These are phyloP conservation scores for Silene conica DNA, from an alignment of 148 eudicot genomes.

Conservation along the genomic window DNA sequence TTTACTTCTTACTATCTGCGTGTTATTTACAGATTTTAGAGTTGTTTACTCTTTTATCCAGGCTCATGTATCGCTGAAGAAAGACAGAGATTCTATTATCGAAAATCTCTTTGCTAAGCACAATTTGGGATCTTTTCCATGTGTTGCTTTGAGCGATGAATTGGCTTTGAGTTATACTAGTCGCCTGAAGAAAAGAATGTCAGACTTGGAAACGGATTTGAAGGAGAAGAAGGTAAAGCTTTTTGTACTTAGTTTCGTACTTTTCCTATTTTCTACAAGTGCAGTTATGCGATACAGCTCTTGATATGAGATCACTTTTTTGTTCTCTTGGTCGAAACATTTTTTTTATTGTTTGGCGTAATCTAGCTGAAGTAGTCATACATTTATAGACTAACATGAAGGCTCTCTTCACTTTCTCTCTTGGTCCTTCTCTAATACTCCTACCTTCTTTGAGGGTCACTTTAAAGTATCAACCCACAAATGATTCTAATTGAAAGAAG, in stretches of 20 bases:
- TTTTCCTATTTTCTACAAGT: constrained; percentile 6
- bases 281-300: neutral
- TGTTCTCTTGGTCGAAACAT: neutral
- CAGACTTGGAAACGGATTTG: constrained; percentile 58
- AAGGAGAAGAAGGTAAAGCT: constrained; percentile 63
- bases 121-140: constrained; percentile 64
- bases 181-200: constrained; percentile 49
- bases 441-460: neutral
- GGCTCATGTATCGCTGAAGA: constrained; percentile 56
- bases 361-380: neutral
- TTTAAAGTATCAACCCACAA: neutral
- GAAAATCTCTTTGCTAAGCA: constrained; percentile 50
- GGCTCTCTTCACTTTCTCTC: neutral
- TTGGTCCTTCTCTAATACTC: neutral
- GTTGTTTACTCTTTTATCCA: constrained; percentile 31
- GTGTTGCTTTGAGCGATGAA: constrained; percentile 57
- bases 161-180: constrained; percentile 46
- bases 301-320: neutral
- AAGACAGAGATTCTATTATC: constrained; percentile 66
- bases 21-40: constrained; percentile 8
- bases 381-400: neutral
- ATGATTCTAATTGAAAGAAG: neutral
- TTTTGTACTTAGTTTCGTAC: neutral
- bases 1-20: constrained; percentile 1
- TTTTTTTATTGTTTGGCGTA: neutral